Base-by-base conservation (phyloP, 1,284 basidiomycete genomes). In the Moesziomyces sp. region DNA sequence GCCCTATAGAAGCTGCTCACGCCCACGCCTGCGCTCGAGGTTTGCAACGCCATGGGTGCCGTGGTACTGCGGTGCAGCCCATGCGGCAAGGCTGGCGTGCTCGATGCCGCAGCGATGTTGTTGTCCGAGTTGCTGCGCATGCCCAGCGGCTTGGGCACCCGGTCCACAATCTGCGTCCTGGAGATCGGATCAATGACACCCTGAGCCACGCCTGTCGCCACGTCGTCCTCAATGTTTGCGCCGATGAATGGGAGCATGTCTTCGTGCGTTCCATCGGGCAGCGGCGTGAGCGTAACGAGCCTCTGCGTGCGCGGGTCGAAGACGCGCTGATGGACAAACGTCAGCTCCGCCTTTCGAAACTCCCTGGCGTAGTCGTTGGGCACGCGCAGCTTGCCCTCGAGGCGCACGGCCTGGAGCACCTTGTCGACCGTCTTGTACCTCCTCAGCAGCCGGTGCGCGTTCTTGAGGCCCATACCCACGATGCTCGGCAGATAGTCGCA, bases 321-420 rank as follows among this genome's bases (percentile, higher is more conserved):
- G 46, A 99, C 94, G 50, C 94, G 88, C 83, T 99, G 97, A 84
- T 98, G 91, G 49, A 94, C 86, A 84, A 99, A 99, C 30, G 94
- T 96, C 67, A 91, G 91, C 84, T 99, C 95, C 9, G 97, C 95
- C 21, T 84, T 86, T 6, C 83, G 77, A 66, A 88, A 89, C n/a
- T 89, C 88, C 53, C 89, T 86, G 38, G 91, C 85, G 85, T 84
- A 84, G 46, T 88, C 88, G 28, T 86, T 85, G 1, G 96, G 95
- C 1, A 99, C 90, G 7, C 86, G 83, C 84, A 93, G 90, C 85
- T 93, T 92, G 19, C 95, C 95, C 78, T 97, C 94, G 46, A 95
- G 85, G 52, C 89, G 88, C 49, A 98, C 81, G 16, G 89, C 89
- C 67, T 90, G 90, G n/a, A 99, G 86, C 30, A 91, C 93, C 83